Conservation (phyloP, 192 early-diverging fungal genomes). For the Entomortierella lignicola region DNA sequence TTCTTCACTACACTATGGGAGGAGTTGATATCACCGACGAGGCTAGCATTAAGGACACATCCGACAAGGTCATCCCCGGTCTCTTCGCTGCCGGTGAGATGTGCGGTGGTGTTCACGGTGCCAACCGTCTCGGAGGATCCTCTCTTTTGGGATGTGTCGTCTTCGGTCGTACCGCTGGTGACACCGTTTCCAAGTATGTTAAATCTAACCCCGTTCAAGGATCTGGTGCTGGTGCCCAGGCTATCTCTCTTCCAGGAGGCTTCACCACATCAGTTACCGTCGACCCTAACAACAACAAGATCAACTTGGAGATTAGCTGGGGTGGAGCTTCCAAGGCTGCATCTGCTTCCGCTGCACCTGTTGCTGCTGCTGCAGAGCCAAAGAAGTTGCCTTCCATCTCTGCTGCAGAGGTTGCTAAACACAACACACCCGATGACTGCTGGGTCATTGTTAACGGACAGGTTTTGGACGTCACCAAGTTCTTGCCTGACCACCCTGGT, state of each 20-base stretch:
- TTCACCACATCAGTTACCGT: constrained; percentile 73
- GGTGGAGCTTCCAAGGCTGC: constrained; percentile 41
- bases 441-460: constrained; percentile 90
- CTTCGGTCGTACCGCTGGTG: constrained; percentile 93
- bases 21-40: constrained; percentile 85
- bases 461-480: constrained; percentile 82
- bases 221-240: constrained; percentile 68
- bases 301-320: constrained; percentile 66
- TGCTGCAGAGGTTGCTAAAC: constrained; percentile 85
- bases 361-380: constrained; percentile 55
- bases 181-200: constrained; percentile 70
- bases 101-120: constrained; percentile 95
- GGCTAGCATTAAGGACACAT: constrained; percentile 67
- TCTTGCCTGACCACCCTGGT: constrained; percentile 85
- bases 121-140: constrained; percentile 94
- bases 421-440: constrained; percentile 83
- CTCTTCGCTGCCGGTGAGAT: constrained; percentile 94
- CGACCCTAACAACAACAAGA: constrained; percentile 59
- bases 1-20: constrained; percentile 92
- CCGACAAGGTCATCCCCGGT: constrained; percentile 77
- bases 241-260: constrained; percentile 73
- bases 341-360: constrained; percentile 32
- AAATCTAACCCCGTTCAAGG: constrained; percentile 66
- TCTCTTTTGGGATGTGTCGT: constrained; percentile 96
- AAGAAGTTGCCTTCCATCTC: constrained; percentile 65